Base-by-base conservation (phyloP, 768 basidiomycete genomes). In the Plicaturopsis crispa region DNA sequence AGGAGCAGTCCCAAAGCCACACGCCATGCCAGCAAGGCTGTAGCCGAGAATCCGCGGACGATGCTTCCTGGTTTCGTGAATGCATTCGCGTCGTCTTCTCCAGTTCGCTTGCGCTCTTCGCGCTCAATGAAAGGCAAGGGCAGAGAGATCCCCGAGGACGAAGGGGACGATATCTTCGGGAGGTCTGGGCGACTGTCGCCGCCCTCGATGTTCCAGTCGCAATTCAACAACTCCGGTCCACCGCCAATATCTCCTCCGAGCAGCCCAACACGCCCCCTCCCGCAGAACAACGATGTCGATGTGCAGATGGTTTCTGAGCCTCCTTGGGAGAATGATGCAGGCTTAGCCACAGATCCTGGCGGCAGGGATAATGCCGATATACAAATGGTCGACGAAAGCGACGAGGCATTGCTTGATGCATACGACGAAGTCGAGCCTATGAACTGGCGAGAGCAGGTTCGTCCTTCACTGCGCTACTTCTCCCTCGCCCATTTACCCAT, bases 371-470 rank as follows among this genome's bases (percentile, higher is more conserved):
- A 22, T n/a, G 35, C 30, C 23, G 40, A 35, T 24, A 28, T 20
- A 17, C 64, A 66, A 53, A 39, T 48, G 17, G 62, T 59, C 17
- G 62, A 55, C 20, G 41, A 43, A 5, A 54, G 57, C 26, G 54
- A 55, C n/a, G 53, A 52, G 17, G 35, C 42, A 11, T 17, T 48
- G 33, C 28, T 48, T 14, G 65, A 67, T 35, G 61, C 59, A 22
- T 13, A 55, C 8, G 57, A 65, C 13, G 50, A 52, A 6, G 45
- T 66, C n/a, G 60, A 64, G 28, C 61, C 61, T 35, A 59, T 69
- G 10, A 71, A 75, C 43, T 74, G 74, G 73, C 70, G 64, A 41
- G 61, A 63, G 13, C 72, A 79, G 65, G 83, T 84, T 52, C 16
- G 59, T 54, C 6, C 46, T 24, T 14, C 28, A n/a, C 7, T 7